Evolutionary conservation across 208 protist genomes (phyloP), one percentile per base, ranked within the genome.

Genomic region (Cochliopodium minus): DNA sequence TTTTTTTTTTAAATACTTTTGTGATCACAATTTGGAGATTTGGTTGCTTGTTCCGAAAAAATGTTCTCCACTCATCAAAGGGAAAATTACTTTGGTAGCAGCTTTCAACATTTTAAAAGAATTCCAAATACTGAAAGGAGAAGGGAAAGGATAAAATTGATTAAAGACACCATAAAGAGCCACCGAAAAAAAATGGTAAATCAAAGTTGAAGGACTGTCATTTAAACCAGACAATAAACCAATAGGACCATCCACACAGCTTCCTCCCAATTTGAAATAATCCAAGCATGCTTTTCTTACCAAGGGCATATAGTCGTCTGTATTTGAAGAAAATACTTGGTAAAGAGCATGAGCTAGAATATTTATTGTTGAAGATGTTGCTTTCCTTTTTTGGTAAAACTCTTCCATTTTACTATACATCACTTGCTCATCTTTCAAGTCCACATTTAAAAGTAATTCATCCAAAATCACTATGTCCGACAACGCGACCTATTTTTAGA

Each of bases 301-400:
- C 13, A 67, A 50, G 2, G 62, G 59, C 32, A 57, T 64, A 65
- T 68, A 36, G 3, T n/a, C 28, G 1, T 48, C 62, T 55, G 33
- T 34, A 1, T 50, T 22, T 30, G 51, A 51, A 13, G 57, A 69
- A 60, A 91, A 89, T 22, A 91, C 83, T 28, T 48, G 61, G 63
- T 89, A 88, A 20, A 91, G 71, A 17, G 82, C 82, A 74, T 82
- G 85, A 0, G 83, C 85, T 9, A 91, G 76, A 26, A 87, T 70
- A 67, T 91, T 91, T 57, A 91, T 83, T 79, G 69, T 88, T 65
- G 32, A 57, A 46, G 64, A 75, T 73, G 47, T 71, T 72, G 61
- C 63, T 54, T 36, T 76, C 72, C 46, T 59, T 52, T 70, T 79
- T 82, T n/a, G 26, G 36, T 39, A 78, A 22, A 59, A 89, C 45